phyloP scores from a whole-genome alignment of 2,329 filamentous ascomycete genomes.

The Nemania sp. region DNA sequence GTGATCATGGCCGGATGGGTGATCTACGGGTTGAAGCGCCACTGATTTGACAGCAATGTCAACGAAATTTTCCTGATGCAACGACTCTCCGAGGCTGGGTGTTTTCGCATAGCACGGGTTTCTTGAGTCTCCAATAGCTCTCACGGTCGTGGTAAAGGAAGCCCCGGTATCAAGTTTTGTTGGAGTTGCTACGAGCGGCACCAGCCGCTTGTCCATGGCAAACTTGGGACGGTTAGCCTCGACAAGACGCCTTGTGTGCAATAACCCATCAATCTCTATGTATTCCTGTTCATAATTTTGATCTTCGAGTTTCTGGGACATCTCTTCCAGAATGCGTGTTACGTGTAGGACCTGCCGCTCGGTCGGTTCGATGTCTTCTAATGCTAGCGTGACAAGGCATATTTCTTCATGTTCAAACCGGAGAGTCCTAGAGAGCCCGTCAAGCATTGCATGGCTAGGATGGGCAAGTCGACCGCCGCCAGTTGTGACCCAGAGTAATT shows the following conservation, averaged over 20 bases:
- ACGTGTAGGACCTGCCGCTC: background rate
- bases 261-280: slow-evolving; percentile 25
- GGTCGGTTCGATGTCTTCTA: background rate
- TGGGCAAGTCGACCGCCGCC: slow-evolving; percentile 11
- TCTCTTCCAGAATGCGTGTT: slow-evolving; percentile 5
- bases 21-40: background rate
- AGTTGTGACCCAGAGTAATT: slow-evolving; percentile 13
- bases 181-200: slow-evolving; percentile 12
- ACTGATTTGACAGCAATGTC: background rate
- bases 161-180: background rate
- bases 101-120: background rate
- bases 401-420: slow-evolving; percentile 24
- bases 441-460: slow-evolving; percentile 22
- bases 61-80: background rate
- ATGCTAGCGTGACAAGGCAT: slow-evolving; percentile 32
- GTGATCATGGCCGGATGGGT: no score
- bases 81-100: background rate
- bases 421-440: slow-evolving; percentile 33
- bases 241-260: slow-evolving; percentile 32
- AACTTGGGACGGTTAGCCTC: slow-evolving; percentile 25
- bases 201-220: slow-evolving; percentile 2
- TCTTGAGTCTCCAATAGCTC: background rate
- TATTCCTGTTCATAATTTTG: slow-evolving; percentile 38
- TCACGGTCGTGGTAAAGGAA: slow-evolving; percentile 15
- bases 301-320: background rate